Evolutionary conservation across 371 early-diverging fungal genomes (phyloP).

Genomic region (Actinomucor elegans): DNA sequence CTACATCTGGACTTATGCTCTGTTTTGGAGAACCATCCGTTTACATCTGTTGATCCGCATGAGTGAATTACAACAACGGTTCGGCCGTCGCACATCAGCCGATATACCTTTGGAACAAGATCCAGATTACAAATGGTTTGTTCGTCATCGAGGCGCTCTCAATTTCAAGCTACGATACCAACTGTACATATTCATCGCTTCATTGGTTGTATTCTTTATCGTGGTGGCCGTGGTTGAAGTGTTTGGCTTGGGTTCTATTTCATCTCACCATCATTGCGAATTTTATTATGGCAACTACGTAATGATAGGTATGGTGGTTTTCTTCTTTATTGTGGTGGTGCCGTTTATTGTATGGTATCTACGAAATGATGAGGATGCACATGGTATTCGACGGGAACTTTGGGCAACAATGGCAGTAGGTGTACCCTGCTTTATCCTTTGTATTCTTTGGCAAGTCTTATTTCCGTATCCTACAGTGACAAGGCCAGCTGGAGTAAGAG

Average conservation of each 20-base stretch:
- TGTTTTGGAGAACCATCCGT: constrained; percentile 12
- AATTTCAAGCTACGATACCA: background rate
- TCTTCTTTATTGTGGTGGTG: constrained; percentile 5
- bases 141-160: background rate
- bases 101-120: background rate
- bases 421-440: constrained; percentile 21
- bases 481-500: background rate
- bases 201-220: background rate
- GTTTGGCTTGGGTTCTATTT: background rate
- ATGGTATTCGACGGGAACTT: constrained; percentile 41
- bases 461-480: background rate
- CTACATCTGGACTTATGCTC: constrained; percentile 15
- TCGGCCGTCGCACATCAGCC: background rate
- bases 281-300: constrained; percentile 3
- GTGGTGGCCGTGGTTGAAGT: constrained; percentile 1
- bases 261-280: background rate
- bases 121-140: constrained; percentile 1
- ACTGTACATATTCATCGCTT: background rate
- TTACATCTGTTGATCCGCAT: constrained; percentile 10
- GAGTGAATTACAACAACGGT: constrained; percentile 4
- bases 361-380: constrained; percentile 26
- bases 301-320: background rate
- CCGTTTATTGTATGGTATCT: constrained; percentile 26
- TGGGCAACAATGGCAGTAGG: constrained; percentile 20
- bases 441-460: constrained; percentile 9